Base-by-base conservation (phyloP, 2,329 filamentous ascomycete species). In the Coniella vitis region DNA sequence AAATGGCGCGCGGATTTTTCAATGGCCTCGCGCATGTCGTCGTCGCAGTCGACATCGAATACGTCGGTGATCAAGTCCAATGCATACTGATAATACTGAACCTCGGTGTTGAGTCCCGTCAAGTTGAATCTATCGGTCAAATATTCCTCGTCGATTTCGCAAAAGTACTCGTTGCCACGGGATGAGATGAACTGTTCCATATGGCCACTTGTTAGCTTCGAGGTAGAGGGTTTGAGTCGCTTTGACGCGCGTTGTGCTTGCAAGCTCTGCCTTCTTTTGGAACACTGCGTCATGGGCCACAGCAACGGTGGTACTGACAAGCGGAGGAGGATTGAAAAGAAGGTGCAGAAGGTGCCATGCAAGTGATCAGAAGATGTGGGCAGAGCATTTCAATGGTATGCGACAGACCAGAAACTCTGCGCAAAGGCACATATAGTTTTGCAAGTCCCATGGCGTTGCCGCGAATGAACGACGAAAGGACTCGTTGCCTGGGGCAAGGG, bases 111-210 rank as follows among this genome's bases (percentile, higher is more conserved):
- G 44, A 98, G 79, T 34, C 93, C 93, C 0, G 93, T 98, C 54
- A 98, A 75, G 70, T 98, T 98, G 79, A 98, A 98, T 44, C 93
- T 84, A 67, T 98, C 93, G 45, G 90, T 97, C 40, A 98, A 78
- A 69, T 98, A 98, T 62, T 98, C 93, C 67, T 98, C 93, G 69
- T 98, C 93, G 61, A 98, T 97, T 66, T 98, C 93, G 79, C 93
- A 98, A 63, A 97, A 98, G 71, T 98, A 98, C 67, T 98, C 93
- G 70, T 98, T 97, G 57, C 93, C 93, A 48, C 93, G 82, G 5
- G 90, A 95, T 4, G 91, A 96, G 61, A 97, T 96, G 68, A 98
- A 98, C 93, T 98, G 48, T 39, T 38, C 20, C 20, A 29, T 10
- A 31, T 45, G 44, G n/a, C 25, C 37, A n/a, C 38, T 19, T 20